Evolutionary conservation across 73 alveolate species (phyloP), one percentile per base, ranked within the genome.

Genomic region (Paramecium tetraurelia): DNA sequence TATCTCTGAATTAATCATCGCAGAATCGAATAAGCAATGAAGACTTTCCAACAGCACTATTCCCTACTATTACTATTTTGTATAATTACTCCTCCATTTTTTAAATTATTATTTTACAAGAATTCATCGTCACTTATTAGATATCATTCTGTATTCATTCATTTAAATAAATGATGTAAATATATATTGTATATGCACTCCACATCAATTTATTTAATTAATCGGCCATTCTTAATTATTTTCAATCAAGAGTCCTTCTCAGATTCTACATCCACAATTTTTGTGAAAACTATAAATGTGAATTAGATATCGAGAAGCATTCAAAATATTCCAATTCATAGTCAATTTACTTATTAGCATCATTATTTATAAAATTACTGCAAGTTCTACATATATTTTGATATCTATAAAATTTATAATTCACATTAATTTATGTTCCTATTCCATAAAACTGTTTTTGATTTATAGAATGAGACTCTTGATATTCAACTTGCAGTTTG

Each of bases 41-140:
- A n/a, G 98, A 92, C 90, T 96, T 96, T 10, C 98, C 98, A 11
- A 92, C 95, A 38, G 93, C 93, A 6, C 95, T 48, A 43, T 96
- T 96, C 1, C 98, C 98, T 1, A 96, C 85, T 68, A 95, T 75
- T 18, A 96, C 92, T 11, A 89, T 38, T 86, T 94, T 96, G 44
- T 94, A 70, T 40, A 90, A 38, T 58, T 85, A 57, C 40, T 85
- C 90, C 95, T 97, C 95, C 98, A 96, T 93, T 89, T 71, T 71
- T 44, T 80, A 41, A 22, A 72, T 72, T 72, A 72, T 36, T 72
- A 72, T 40, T 72, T 35, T 36, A 72, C 57, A 72, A 72, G 86
- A 72, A 72, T 72, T 72, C 63, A 72, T 72, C 86, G 40, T 72
- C 86, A 11, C 84, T 22, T 31, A 11, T 27, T 33, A 63, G 20